Evolutionary conservation across 768 basidiomycete species (phyloP), one percentile per base, ranked within the genome.

Genomic region (Boletus sensibilis): DNA sequence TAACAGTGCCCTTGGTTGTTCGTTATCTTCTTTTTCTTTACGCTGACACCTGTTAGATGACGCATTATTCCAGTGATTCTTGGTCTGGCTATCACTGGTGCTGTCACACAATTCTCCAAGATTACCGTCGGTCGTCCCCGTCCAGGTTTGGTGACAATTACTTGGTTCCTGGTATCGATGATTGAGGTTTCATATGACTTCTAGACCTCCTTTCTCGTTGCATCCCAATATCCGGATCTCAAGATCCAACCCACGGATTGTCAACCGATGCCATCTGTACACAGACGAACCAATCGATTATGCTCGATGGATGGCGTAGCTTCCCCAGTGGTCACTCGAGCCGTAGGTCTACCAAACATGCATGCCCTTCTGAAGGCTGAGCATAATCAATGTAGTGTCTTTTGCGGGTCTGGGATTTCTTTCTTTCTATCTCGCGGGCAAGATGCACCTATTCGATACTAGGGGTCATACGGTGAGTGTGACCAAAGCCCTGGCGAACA

Each of bases 311-410:
- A 1, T 98, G 92, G 77, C 82, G 90, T 63, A 94, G 92, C 67
- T 97, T 98, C 71, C 89, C 88, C 14, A 92, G 90, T 52, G 95
- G 95, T 1, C 94, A 97, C 72, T 87, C 92, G 4, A 93, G 91
- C 62, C 58, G 93, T 94, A 73, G 48, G 88, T 75, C 44, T 14
- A 18, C 25, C 42, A 37, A 29, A 41, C 34, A 8, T 23, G 18
- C 5, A 29, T 42, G 0, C 16, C 25, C 13, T 5, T 23, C 14
- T 23, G 25, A 23, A 42, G 11, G 55, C 40, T 57, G 50, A 65
- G 27, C 48, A 35, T 47, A 18, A 45, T 52, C 31, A 12, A 46
- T 56, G 50, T 62, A 92, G 93, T 96, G 52, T 92, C 94, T 0
- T 98, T 96, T 68, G 92, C 94, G 7, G 96, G 96, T 1, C 79